Conservation (phyloP, 2,329 filamentous ascomycete genomes). For the Colletotrichum limetticola region DNA sequence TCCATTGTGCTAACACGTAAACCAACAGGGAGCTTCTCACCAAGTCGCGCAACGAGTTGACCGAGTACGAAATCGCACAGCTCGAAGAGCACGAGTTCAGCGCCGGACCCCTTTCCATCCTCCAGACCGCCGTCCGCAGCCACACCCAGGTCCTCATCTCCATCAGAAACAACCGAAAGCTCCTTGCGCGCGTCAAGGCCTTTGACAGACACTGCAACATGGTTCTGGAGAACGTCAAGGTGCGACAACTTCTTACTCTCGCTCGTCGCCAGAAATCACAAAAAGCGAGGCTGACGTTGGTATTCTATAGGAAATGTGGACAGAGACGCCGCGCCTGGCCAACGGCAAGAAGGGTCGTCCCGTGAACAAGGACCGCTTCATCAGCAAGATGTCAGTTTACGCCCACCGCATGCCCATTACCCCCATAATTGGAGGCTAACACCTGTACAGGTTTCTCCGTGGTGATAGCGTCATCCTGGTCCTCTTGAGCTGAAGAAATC, state of each 20-base stretch:
- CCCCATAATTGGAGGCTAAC: constrained; percentile 2
- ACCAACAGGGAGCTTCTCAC: constrained; percentile 80
- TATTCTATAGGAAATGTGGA: constrained; percentile 88
- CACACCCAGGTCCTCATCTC: constrained; percentile 97
- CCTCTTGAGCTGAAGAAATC: constrained; percentile 71
- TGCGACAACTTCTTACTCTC: not conserved
- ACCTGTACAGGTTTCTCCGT: constrained; percentile 75
- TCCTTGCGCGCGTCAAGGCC: constrained; percentile 96
- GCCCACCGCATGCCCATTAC: not conserved
- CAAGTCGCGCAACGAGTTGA: constrained; percentile 91
- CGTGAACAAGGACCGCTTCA: constrained; percentile 98
- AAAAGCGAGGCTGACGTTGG: constrained; percentile 5
- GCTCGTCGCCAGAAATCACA: not conserved
- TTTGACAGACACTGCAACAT: constrained; percentile 99
- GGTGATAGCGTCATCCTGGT: constrained; percentile 91
- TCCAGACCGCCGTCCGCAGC: constrained; percentile 94
- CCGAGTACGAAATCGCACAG: constrained; percentile 91
- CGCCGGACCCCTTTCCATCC: constrained; percentile 77
- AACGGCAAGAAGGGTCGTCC: constrained; percentile 89
- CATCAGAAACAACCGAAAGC: constrained; percentile 97
- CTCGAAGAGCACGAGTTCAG: constrained; percentile 68
- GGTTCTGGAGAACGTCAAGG: constrained; percentile 88
- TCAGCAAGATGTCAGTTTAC: constrained; percentile 89
- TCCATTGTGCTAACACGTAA: constrained; percentile 42
- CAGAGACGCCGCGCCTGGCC: constrained; percentile 85